A percentile compares a stretch with the other conserved stretches of the same genome.
Evolutionary conservation across 208 protist genomes (phyloP).

Genomic region (Trypanosoma mega): DNA sequence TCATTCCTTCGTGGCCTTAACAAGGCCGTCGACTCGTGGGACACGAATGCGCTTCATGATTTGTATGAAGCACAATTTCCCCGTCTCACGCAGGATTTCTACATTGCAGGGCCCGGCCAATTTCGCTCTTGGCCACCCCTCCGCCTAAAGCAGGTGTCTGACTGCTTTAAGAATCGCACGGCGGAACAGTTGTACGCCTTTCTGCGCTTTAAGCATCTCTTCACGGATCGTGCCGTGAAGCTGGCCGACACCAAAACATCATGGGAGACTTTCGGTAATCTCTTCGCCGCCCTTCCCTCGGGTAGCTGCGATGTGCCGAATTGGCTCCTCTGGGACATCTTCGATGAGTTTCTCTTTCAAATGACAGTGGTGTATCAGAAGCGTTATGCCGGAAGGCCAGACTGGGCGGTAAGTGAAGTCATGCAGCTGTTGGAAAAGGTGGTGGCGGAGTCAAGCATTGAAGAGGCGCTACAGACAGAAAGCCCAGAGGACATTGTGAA

Average conservation of each 20-base stretch:
- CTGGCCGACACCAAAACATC: constrained; percentile 48
- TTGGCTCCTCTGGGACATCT: constrained; percentile 89
- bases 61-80: constrained; percentile 85
- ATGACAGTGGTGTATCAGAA: constrained; percentile 90
- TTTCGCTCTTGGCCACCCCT: constrained; percentile 78
- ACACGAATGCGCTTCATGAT: constrained; percentile 62
- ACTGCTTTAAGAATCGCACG: constrained; percentile 59
- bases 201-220: constrained; percentile 83
- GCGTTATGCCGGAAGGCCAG: constrained; percentile 48
- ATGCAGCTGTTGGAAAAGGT: constrained; percentile 58
- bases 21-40: constrained; percentile 66
- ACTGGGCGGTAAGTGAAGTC: constrained; percentile 74
- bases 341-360: constrained; percentile 90
- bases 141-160: constrained; percentile 55
- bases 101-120: constrained; percentile 60
- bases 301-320: constrained; percentile 67
- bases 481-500: constrained; percentile 36
- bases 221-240: constrained; percentile 68
- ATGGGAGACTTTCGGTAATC: constrained; percentile 72
- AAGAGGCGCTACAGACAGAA: constrained; percentile 48
- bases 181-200: constrained; percentile 84
- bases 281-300: constrained; percentile 52
- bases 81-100: constrained; percentile 68
- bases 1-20: constrained; percentile 74
- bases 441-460: constrained; percentile 53